phyloP scores from a whole-genome alignment of 768 basidiomycete genomes.

The Hygrophorus russula region DNA sequence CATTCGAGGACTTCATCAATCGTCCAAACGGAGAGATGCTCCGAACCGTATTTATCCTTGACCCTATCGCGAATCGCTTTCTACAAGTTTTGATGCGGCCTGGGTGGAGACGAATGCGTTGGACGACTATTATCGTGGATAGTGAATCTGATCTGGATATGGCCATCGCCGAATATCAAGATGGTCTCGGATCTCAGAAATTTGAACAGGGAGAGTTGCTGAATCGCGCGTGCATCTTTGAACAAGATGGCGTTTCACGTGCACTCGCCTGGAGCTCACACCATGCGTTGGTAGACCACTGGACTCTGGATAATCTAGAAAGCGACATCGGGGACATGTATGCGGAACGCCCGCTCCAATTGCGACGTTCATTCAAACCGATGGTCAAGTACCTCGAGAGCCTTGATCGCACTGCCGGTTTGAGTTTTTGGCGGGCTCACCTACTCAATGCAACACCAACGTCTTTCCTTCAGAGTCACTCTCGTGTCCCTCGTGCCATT shows the following conservation, averaged over 20 bases:
- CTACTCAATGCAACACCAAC: slow-evolving; percentile 1
- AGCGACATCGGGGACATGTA: neutral
- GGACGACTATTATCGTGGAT: neutral
- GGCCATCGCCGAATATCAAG: neutral
- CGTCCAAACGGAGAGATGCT: neutral
- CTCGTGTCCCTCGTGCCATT: slow-evolving; percentile 1
- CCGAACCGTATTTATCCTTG: slow-evolving; percentile 1
- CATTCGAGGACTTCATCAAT: slow-evolving; percentile 1
- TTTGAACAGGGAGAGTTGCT: neutral
- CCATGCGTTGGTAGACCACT: slow-evolving; percentile 1
- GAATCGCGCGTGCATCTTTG: neutral
- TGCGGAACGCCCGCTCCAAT: neutral
- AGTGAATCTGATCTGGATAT: neutral
- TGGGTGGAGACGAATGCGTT: slow-evolving; percentile 1
- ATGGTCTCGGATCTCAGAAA: neutral
- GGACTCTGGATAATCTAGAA: neutral
- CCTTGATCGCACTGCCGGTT: slow-evolving; percentile 1
- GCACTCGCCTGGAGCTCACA: slow-evolving; percentile 2
- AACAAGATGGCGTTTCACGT: neutral
- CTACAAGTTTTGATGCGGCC: slow-evolving; percentile 1
- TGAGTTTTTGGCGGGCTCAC: neutral
- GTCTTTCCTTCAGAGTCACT: neutral
- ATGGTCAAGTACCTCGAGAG: slow-evolving; percentile 1
- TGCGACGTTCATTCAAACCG: slow-evolving; percentile 2
- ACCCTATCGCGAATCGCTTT: neutral